Evolutionary conservation across 1,284 basidiomycete genomes (phyloP), one percentile per base, ranked within the genome.

Genomic region (Ceratobasidium papillatum): DNA sequence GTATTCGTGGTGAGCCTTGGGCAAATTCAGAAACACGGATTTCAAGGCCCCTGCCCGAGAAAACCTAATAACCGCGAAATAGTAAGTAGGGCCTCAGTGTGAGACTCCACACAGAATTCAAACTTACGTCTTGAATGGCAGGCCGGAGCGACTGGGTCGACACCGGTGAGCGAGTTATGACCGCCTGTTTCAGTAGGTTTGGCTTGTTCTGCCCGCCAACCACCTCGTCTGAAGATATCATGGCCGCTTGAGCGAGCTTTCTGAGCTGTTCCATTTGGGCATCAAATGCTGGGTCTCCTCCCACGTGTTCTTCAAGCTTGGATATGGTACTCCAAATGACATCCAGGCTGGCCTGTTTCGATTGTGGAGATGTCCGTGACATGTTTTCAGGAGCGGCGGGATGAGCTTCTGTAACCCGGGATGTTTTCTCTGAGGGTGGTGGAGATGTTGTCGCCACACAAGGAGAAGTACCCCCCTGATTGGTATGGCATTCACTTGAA

Each of bases 181-280:
- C 45, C 2, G 30, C 49, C 3, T 49, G 25, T 32, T 32, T 32
- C 30, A 64, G 22, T 22, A 64, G 27, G n/a, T 47, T 49, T 0
- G 62, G 47, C 2, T 34, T 45, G 17, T 43, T 12, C 17, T 49
- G 43, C 1, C 22, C 22, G 27, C 12, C 32, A 14, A 64, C 45
- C 19, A 45, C 62, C 22, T 64, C 62, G 22, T 64, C 62, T 17
- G 19, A 34, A 12, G 62, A 51, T 34, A 64, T 64, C 62, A 64
- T 64, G 8, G 45, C 47, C 14, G 62, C 62, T 27, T 64, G 62
- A 64, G 62, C 62, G 32, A 64, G 12, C 30, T 47, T 47, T 34
- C 62, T 64, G 3, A 64, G 62, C 19, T 64, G 62, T 14, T 47
- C 62, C 43, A 64, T 47, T 34, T 64, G 62, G 8, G 27, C 47